Base-by-base conservation (phyloP, 192 early-diverging fungal species). In the Backusella circina region DNA sequence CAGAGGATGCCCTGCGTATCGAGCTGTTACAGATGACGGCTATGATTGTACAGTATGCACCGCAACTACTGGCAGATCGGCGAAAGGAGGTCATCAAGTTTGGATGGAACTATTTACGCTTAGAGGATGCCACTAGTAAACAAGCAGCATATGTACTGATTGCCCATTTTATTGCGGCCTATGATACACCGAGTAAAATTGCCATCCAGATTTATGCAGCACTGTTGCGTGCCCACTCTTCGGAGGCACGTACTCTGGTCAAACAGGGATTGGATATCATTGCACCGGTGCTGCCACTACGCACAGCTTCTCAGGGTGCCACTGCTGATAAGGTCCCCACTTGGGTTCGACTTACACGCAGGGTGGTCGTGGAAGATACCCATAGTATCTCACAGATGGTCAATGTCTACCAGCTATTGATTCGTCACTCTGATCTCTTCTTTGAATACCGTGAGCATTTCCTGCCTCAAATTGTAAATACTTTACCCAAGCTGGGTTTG, bases 71-170 rank as follows among this genome's bases (percentile, higher is more conserved):
- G 41, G 88, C 88, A 10, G 94, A 96, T 71, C 81, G 85, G 31
- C 87, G 91, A 36, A 95, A 95, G 79, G 95, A 97, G 70, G 90
- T 98, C 16, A 97, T 98, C 74, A 96, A 95, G 78, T 98, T 97
- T 86, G 95, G 93, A 6, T 98, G 97, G 97, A 91, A 90, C 71
- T 90, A 92, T 73, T 89, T 92, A 57, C 89, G 89, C 64, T 72
- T 85, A 37, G 97, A 99, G 73, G 97, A 99, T 65, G 87, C 95
- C 8, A 97, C 95, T 31, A 94, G 94, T 84, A 99, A 99, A 76
- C 95, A 99, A 76, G 91, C 97, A 3, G 93, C 97, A 7, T 98
- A 97, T 77, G 98, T 98, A 10, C 79, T 97, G 44, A 89, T 98
- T 44, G 91, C 95, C 15, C 88, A 94, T 69, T 98, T 98, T 79